Conservation (phyloP, 2,329 filamentous ascomycete genomes). For the Alternaria brassicicola region DNA sequence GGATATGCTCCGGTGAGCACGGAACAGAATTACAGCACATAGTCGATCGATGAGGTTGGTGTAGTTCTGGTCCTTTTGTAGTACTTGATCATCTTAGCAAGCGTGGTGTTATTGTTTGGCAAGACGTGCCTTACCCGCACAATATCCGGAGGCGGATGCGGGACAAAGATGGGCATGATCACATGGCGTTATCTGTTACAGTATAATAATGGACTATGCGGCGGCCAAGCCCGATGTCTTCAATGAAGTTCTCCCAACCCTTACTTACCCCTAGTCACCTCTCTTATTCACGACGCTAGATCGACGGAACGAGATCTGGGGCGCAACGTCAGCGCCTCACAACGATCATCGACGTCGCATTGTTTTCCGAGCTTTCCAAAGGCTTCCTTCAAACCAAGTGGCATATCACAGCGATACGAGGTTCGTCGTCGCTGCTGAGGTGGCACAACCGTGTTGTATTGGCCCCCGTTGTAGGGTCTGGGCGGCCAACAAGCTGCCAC, state of each 20-base stretch:
- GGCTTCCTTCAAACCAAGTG: background rate
- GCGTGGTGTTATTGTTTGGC: background rate
- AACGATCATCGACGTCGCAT: background rate
- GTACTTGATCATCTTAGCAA: background rate
- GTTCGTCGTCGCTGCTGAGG: background rate
- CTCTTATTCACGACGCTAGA: background rate
- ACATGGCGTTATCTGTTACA: background rate
- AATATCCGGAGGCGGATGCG: background rate
- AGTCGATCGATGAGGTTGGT: background rate
- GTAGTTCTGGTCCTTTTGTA: background rate
- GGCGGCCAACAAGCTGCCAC: background rate
- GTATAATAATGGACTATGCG: background rate
- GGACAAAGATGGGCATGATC: background rate
- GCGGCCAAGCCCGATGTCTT: background rate
- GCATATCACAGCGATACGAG: background rate
- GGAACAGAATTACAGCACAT: constrained; percentile 24
- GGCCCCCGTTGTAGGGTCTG: background rate
- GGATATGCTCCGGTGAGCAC: constrained; percentile 20
- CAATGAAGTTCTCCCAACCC: background rate
- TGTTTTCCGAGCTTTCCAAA: background rate
- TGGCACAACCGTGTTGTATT: background rate
- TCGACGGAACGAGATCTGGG: background rate
- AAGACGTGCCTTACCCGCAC: background rate
- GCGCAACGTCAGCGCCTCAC: background rate
- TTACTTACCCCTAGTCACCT: constrained; percentile 4